Evolutionary conservation across 2,329 filamentous ascomycete genomes (phyloP).

Genomic region (Verticillium klebahnii): DNA sequence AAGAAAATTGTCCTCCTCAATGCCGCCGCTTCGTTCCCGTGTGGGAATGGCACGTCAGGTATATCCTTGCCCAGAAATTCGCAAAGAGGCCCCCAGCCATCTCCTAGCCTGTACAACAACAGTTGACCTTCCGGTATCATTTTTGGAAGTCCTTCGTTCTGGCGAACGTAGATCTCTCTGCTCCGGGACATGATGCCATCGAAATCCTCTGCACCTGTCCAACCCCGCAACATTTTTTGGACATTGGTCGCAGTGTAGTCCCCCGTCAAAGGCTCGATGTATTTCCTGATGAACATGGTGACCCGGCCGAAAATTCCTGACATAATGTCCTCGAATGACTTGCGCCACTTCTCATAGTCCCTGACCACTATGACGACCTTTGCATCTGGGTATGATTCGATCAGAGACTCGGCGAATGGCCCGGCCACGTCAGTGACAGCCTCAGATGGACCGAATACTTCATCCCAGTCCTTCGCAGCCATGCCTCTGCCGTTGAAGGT

Average conservation of each 20-base stretch:
- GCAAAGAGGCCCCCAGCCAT: slow-evolving; percentile 40
- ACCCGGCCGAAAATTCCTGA: slow-evolving; percentile 13
- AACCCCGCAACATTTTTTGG: slow-evolving; percentile 21
- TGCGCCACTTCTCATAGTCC: slow-evolving; percentile 23
- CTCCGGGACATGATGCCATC: slow-evolving; percentile 30
- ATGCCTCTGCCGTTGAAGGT: slow-evolving; percentile 16
- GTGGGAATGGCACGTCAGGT: slow-evolving; percentile 27
- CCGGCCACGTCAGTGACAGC: slow-evolving; percentile 38
- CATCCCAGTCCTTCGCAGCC: slow-evolving; percentile 16
- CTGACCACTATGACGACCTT: slow-evolving; percentile 56
- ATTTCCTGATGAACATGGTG: slow-evolving; percentile 11
- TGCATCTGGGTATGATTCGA: slow-evolving; percentile 67
- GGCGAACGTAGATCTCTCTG: slow-evolving; percentile 21
- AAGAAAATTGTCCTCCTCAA: neutral
- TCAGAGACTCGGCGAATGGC: slow-evolving; percentile 64
- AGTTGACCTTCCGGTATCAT: slow-evolving; percentile 6
- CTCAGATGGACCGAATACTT: slow-evolving; percentile 20
- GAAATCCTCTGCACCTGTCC: slow-evolving; percentile 15
- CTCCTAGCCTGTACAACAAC: slow-evolving; percentile 11
- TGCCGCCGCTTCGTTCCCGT: slow-evolving; percentile 23
- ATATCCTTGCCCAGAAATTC: slow-evolving; percentile 30
- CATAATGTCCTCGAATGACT: slow-evolving; percentile 22
- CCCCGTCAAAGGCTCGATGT: slow-evolving; percentile 25
- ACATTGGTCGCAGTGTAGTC: slow-evolving; percentile 14
- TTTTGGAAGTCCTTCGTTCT: slow-evolving; percentile 8